Evolutionary conservation across 1,284 basidiomycete genomes (phyloP).

Genomic region (Naganishia sp.): DNA sequence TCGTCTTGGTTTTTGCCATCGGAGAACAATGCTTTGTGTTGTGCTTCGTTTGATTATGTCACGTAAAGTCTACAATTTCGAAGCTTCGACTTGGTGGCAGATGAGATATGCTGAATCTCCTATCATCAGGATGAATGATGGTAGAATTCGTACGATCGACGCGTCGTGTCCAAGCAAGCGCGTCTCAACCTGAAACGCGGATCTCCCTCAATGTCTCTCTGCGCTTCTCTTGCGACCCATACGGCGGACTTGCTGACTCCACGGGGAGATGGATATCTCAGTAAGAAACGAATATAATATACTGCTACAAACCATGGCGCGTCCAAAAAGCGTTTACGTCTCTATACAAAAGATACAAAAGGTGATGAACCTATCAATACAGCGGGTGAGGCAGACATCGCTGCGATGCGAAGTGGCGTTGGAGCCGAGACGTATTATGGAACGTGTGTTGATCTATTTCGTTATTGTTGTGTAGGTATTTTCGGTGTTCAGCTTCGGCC

Average conservation of each 20-base stretch:
- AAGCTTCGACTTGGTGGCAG: no score
- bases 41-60: background rate
- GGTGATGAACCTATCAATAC: constrained; percentile 26
- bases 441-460: background rate
- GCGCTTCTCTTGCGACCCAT: no score
- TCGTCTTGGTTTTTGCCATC: constrained; percentile 10
- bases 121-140: background rate
- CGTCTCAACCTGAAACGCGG: constrained; percentile 12
- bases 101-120: no score
- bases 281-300: background rate
- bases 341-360: constrained; percentile 19
- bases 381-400: constrained; percentile 7
- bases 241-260: no score
- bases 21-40: background rate
- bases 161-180: background rate
- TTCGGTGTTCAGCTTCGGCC: background rate
- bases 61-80: background rate
- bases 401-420: constrained; percentile 17
- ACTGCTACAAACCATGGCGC: constrained; percentile 19
- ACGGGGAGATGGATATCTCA: no score
- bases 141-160: background rate
- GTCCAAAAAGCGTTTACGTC: constrained; percentile 19
- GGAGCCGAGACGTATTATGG: constrained; percentile 30
- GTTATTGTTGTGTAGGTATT: background rate
- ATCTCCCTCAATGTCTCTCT: no score